These are phyloP conservation scores for Gastrodia elata DNA, from an alignment of 106 monocot genomes.

Conservation along the genomic window DNA sequence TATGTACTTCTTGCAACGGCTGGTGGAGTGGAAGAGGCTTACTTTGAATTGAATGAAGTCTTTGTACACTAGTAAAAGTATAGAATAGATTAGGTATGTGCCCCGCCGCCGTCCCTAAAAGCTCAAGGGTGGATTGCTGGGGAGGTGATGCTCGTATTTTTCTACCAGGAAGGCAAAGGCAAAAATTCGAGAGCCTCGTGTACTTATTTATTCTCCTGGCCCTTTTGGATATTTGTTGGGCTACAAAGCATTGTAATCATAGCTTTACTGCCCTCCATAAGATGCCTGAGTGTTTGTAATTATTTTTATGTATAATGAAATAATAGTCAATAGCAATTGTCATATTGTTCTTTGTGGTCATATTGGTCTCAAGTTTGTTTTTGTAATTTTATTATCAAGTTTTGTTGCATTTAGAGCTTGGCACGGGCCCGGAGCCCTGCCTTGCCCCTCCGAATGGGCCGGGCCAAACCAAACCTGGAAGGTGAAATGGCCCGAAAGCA, in stretches of 20 bases:
- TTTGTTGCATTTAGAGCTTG: too few relatives aligned
- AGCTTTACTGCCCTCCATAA: constrained; percentile 6
- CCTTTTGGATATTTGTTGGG: constrained; percentile 13
- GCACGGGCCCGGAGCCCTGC: too few relatives aligned
- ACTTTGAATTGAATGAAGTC: constrained; percentile 11
- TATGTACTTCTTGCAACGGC: constrained; percentile 37
- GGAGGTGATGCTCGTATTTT: not conserved
- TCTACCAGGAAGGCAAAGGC: not conserved
- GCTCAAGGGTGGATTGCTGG: not conserved
- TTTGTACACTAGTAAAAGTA: constrained; percentile 8
- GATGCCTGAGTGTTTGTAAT: constrained; percentile 8
- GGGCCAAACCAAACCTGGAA: too few relatives aligned
- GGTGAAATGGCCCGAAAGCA: too few relatives aligned
- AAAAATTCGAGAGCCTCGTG: not conserved
- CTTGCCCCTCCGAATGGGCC: too few relatives aligned
- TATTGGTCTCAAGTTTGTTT: too few relatives aligned
- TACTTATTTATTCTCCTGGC: not conserved
- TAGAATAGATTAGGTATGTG: not conserved
- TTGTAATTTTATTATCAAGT: too few relatives aligned
- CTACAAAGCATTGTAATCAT: constrained; percentile 15
- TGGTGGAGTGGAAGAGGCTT: constrained; percentile 34
- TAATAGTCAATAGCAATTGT: constrained; percentile 5
- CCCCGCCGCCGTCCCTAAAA: not conserved
- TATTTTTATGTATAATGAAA: constrained; percentile 5
- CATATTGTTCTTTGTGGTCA: constrained; percentile 2